Percentiles rank a stretch among this genome's conserved stretches.
Evolutionary conservation across 345 rosid species (phyloP).

Genomic region (Punica granatum): DNA sequence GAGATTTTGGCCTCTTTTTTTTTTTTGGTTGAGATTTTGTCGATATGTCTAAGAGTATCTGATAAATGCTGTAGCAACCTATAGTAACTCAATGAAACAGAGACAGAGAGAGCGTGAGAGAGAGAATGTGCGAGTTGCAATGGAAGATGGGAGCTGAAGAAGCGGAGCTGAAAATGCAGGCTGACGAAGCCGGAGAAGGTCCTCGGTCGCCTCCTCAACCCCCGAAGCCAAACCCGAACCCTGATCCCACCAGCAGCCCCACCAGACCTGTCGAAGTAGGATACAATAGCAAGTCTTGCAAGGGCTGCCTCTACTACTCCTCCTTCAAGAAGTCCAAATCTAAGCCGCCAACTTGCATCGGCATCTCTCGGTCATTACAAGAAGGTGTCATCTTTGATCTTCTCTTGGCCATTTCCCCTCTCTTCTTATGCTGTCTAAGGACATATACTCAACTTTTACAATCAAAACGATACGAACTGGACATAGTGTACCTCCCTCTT

Average conservation of each 20-base stretch:
- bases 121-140: too few species aligned
- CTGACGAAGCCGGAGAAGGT: slow-evolving; percentile 1
- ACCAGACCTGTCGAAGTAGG: slow-evolving; percentile 2
- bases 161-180: neutral
- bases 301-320: slow-evolving; percentile 36
- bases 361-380: slow-evolving; percentile 26
- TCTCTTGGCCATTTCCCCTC: too few species aligned
- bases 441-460: too few species aligned
- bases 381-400: slow-evolving; percentile 19
- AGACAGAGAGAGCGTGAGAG: too few species aligned
- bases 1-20: too few species aligned
- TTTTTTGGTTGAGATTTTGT: too few species aligned
- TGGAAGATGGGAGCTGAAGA: neutral
- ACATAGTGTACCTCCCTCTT: too few species aligned
- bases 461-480: too few species aligned
- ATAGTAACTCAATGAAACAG: too few species aligned
- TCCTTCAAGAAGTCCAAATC: slow-evolving; percentile 29
- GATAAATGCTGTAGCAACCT: too few species aligned
- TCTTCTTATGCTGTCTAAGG: too few species aligned
- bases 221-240: slow-evolving; percentile 16
- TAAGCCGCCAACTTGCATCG: slow-evolving; percentile 31
- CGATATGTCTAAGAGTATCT: too few species aligned
- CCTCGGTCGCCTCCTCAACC: neutral
- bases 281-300: slow-evolving; percentile 33
- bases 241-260: neutral